Evolutionary conservation across 768 basidiomycete species (phyloP).

Genomic region (Hygrophoropsis aurantiaca): DNA sequence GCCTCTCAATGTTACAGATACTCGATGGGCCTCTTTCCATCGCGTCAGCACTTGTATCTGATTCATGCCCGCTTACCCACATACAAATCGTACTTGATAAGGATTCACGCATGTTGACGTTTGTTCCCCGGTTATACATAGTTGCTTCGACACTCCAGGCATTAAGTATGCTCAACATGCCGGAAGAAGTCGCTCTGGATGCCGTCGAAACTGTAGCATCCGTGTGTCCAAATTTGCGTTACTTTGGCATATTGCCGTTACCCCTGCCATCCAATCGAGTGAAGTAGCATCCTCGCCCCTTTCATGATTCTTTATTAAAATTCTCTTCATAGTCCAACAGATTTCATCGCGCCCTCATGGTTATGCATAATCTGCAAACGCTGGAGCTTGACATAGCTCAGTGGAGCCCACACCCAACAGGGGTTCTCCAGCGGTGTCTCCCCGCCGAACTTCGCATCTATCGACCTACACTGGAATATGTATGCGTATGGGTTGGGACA

Average conservation of each 20-base stretch:
- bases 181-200: conserved; percentile 30
- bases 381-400: conserved; percentile 38
- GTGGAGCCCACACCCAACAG: conserved; percentile 33
- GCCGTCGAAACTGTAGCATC: conserved; percentile 31
- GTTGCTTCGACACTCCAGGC: conserved; percentile 33
- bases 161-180: conserved; percentile 34
- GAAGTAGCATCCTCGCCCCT: conserved; percentile 16
- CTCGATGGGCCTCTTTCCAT: conserved; percentile 48
- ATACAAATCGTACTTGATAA: conserved; percentile 45
- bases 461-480: conserved; percentile 31
- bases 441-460: conserved; percentile 39
- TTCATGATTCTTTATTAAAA: conserved; percentile 19
- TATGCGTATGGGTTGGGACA: conserved; percentile 35
- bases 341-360: conserved; percentile 34
- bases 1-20: conserved; percentile 39
- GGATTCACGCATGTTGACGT: conserved; percentile 30
- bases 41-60: conserved; percentile 36
- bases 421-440: conserved; percentile 33
- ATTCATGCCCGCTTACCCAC: conserved; percentile 40
- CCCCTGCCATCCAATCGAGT: conserved; percentile 34
- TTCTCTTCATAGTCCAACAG: conserved; percentile 27
- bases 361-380: conserved; percentile 31
- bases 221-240: conserved; percentile 32
- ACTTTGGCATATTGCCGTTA: conserved; percentile 39
- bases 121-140: conserved; percentile 31